A percentile compares a stretch with the other conserved stretches of the same genome.
phyloP scores from a whole-genome alignment of 768 basidiomycete genomes.

The Russula sp. region DNA sequence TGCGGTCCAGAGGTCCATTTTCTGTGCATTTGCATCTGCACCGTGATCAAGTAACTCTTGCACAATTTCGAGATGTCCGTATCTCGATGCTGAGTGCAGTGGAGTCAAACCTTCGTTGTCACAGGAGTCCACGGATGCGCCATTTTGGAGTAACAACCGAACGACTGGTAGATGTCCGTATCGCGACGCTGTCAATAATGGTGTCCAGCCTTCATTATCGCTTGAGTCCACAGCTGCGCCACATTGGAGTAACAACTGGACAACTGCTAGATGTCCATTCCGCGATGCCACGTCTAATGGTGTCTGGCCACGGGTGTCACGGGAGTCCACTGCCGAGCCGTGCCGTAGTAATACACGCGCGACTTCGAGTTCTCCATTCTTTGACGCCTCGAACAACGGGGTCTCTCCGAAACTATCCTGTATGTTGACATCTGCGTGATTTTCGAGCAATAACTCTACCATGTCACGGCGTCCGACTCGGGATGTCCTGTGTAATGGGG shows the following conservation, averaged over 20 bases:
- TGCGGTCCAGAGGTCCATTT: neutral
- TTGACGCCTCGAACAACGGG: neutral
- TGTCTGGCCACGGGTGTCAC: neutral
- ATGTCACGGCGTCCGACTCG: neutral
- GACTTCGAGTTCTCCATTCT: neutral
- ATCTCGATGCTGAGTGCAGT: too few species aligned
- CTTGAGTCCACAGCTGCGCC: neutral
- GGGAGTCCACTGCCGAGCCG: neutral
- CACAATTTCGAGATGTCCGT: neutral
- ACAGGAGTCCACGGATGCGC: too few species aligned
- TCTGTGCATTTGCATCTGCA: neutral
- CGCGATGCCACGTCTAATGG: neutral
- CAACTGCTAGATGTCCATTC: neutral
- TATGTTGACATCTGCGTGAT: neutral
- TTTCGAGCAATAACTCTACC: neutral
- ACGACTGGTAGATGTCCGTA: neutral
- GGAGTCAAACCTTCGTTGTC: too few species aligned
- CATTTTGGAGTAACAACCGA: too few species aligned
- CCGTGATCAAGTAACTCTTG: neutral
- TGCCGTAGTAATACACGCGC: neutral
- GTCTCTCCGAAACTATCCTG: fast-evolving
- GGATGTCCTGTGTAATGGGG: neutral
- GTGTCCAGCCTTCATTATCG: neutral
- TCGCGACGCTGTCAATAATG: neutral
- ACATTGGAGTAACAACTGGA: neutral